A percentile compares a stretch with the other conserved stretches of the same genome.
phyloP scores from a whole-genome alignment of 108 stramenopile species.

The Cyclotella atomus region DNA sequence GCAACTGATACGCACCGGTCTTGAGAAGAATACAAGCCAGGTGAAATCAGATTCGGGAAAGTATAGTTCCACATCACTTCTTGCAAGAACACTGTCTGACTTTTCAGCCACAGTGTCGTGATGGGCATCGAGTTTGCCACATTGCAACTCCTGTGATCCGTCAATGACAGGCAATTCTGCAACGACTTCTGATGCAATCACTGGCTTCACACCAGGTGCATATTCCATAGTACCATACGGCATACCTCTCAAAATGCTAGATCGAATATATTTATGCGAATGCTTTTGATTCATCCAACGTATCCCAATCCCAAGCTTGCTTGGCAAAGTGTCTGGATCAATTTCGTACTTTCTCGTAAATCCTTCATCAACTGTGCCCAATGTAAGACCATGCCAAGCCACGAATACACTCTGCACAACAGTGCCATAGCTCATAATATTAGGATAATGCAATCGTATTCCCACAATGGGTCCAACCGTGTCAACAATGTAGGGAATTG shows the following conservation, averaged over 20 bases:
- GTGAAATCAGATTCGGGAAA: slow-evolving; percentile 82
- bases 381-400: slow-evolving; percentile 64
- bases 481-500: slow-evolving; percentile 81
- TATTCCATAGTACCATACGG: slow-evolving; percentile 90
- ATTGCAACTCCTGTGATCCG: slow-evolving; percentile 13
- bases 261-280: slow-evolving; percentile 55
- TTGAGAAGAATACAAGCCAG: slow-evolving; percentile 91
- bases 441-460: slow-evolving; percentile 61
- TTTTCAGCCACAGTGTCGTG: slow-evolving; percentile 12
- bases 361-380: slow-evolving; percentile 56
- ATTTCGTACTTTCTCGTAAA: slow-evolving; percentile 33
- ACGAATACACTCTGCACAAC: slow-evolving; percentile 70
- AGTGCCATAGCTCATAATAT: slow-evolving; percentile 48
- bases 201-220: slow-evolving; percentile 42
- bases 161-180: slow-evolving; percentile 27
- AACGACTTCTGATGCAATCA: slow-evolving; percentile 51
- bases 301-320: slow-evolving; percentile 67
- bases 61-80: slow-evolving; percentile 66
- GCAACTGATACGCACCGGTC: slow-evolving; percentile 72
- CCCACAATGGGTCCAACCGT: slow-evolving; percentile 75
- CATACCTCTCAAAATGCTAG: slow-evolving; percentile 86
- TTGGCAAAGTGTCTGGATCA: slow-evolving; percentile 47
- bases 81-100: slow-evolving; percentile 34
- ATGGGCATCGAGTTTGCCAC: slow-evolving; percentile 33
- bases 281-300: slow-evolving; percentile 46